These are phyloP conservation scores for Solanum habrochaites DNA, from an alignment of 257 asterid genomes.

Conservation along the genomic window DNA sequence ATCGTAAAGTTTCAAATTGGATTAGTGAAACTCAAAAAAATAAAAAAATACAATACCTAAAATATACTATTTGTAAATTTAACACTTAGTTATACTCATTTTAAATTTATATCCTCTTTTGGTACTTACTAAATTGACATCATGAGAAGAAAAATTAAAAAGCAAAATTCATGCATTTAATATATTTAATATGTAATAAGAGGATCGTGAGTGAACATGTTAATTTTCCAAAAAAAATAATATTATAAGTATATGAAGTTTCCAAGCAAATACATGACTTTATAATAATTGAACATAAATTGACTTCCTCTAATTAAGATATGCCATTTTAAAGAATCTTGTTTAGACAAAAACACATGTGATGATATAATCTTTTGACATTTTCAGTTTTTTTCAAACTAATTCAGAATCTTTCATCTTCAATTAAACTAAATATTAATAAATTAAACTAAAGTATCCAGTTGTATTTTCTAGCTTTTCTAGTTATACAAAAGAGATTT, in stretches of 20 bases:
- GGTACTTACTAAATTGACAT: neutral
- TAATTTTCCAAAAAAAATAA: neutral
- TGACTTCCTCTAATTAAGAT: neutral
- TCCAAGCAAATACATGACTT: neutral
- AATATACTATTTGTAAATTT: neutral
- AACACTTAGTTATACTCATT: neutral
- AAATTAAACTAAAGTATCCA: neutral
- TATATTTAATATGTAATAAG: neutral
- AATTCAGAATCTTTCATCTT: neutral
- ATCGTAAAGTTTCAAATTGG: neutral
- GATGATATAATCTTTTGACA: constrained; percentile 5
- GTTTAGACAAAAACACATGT: neutral
- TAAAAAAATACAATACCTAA: neutral
- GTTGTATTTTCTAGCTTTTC: neutral
- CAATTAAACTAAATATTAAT: neutral
- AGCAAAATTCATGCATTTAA: neutral
- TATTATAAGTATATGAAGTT: neutral
- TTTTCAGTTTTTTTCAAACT: neutral
- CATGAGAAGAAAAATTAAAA: neutral
- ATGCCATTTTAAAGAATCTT: neutral
- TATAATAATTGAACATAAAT: neutral
- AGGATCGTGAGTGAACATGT: neutral
- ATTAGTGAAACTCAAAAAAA: neutral
- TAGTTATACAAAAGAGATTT: neutral
- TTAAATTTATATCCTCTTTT: neutral